These are phyloP conservation scores for Oryza rufipogon DNA, from an alignment of 176 grass and related monocot species.

Conservation along the genomic window DNA sequence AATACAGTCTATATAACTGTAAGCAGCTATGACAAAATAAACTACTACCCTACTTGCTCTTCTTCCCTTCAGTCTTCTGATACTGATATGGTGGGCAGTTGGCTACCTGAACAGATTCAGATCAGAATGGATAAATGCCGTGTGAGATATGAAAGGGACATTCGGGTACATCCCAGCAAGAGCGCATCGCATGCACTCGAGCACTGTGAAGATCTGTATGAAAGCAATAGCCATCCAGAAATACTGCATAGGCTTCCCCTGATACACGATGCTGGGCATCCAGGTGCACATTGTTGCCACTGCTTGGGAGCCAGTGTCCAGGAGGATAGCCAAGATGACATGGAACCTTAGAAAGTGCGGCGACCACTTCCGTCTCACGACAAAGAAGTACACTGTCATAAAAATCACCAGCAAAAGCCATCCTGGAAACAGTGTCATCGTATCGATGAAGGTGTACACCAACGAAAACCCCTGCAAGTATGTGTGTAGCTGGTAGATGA, in stretches of 20 bases:
- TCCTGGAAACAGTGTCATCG: slow-evolving; percentile 69
- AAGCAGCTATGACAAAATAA: slow-evolving; percentile 13
- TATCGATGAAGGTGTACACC: slow-evolving; percentile 79
- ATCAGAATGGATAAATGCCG: slow-evolving; percentile 90
- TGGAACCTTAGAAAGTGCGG: slow-evolving; percentile 94
- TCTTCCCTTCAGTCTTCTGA: not conserved
- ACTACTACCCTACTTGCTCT: slow-evolving; percentile 5
- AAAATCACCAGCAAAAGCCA: slow-evolving; percentile 81
- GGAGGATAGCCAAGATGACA: slow-evolving; percentile 77
- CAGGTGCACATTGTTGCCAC: slow-evolving; percentile 84
- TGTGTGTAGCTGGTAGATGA: slow-evolving; percentile 76
- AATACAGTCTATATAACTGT: slow-evolving; percentile 12
- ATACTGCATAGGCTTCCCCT: slow-evolving; percentile 60
- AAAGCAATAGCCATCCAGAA: slow-evolving; percentile 84
- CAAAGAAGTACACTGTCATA: slow-evolving; percentile 74
- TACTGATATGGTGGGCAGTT: slow-evolving; percentile 5
- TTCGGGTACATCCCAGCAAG: slow-evolving; percentile 74
- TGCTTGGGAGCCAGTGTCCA: slow-evolving; percentile 81
- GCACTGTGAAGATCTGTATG: slow-evolving; percentile 72
- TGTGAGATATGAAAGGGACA: slow-evolving; percentile 79
- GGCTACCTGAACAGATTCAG: slow-evolving; percentile 72
- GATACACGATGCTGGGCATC: slow-evolving; percentile 74
- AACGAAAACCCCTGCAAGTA: slow-evolving; percentile 74
- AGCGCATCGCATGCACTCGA: slow-evolving; percentile 84
- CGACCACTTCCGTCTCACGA: slow-evolving; percentile 80